Conservation (phyloP, 2,329 filamentous ascomycete genomes). For the Phaeosphaeria sp. region DNA sequence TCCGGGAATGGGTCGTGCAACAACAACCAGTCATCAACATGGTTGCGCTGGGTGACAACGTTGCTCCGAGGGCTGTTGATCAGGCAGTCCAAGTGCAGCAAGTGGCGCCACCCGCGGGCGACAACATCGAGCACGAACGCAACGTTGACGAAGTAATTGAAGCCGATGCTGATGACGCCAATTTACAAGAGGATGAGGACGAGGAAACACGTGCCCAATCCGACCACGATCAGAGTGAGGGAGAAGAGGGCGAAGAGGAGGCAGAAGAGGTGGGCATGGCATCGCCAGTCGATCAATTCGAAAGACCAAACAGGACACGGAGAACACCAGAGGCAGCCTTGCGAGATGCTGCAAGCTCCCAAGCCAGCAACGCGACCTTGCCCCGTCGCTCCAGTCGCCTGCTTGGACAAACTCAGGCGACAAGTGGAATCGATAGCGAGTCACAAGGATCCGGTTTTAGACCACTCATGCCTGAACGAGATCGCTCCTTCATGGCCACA, state of each 20-base stretch:
- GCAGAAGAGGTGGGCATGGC: not conserved
- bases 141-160: not conserved
- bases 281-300: not conserved
- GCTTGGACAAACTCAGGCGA: not conserved
- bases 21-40: conserved; percentile 94
- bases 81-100: conserved; percentile 32
- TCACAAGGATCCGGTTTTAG: conserved; percentile 32
- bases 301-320: not conserved
- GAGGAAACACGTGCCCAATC: not conserved
- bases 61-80: conserved; percentile 30
- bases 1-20: conserved; percentile 97
- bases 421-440: conserved; percentile 9
- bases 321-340: not conserved
- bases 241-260: conserved; percentile 5
- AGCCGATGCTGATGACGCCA: not conserved
- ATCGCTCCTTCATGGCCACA: conserved; percentile 54
- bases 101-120: conserved; percentile 4
- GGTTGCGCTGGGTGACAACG: conserved; percentile 52
- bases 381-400: conserved; percentile 24
- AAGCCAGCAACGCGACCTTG: not conserved
- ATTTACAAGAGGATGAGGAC: not conserved
- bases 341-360: not conserved
- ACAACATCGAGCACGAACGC: not conserved
- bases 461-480: conserved; percentile 56
- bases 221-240: conserved; percentile 12